phyloP scores from a whole-genome alignment of 169 alveolate genomes.

The Babesia gibsoni region DNA sequence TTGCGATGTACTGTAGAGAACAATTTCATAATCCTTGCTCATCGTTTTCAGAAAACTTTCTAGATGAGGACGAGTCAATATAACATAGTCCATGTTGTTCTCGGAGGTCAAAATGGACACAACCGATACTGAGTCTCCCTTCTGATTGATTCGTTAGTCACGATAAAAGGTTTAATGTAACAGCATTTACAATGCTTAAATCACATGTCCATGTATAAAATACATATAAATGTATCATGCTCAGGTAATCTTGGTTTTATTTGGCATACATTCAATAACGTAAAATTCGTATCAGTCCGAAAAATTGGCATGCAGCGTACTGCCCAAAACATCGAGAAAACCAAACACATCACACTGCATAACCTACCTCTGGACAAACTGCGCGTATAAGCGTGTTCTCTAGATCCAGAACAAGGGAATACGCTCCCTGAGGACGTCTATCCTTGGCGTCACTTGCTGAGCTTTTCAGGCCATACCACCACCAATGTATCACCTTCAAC shows the following conservation, averaged over 20 bases:
- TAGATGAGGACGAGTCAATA: slow-evolving; percentile 67
- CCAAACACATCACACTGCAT: no score
- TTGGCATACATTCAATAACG: no score
- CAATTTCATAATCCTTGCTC: slow-evolving; percentile 63
- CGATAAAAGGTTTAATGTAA: no score
- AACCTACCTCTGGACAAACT: slow-evolving; percentile 11
- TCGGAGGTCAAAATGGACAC: slow-evolving; percentile 35
- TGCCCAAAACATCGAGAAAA: no score
- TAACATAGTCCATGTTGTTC: slow-evolving; percentile 41
- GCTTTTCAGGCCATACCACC: no score
- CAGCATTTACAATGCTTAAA: no score
- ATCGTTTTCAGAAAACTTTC: slow-evolving; percentile 62
- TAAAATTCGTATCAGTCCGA: no score
- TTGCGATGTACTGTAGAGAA: slow-evolving; percentile 54
- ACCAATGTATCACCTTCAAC: neutral
- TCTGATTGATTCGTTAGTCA: no score
- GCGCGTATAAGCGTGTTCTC: slow-evolving; percentile 40
- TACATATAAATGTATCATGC: no score
- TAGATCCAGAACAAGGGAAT: slow-evolving; percentile 47
- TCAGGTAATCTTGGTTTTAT: no score
- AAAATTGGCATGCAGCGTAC: no score
- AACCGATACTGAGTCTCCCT: neutral
- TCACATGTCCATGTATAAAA: no score
- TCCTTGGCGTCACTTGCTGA: neutral
- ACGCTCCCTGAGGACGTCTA: neutral